Conservation (phyloP, 768 basidiomycete genomes). For the Lactarius pseudohatsudake region DNA sequence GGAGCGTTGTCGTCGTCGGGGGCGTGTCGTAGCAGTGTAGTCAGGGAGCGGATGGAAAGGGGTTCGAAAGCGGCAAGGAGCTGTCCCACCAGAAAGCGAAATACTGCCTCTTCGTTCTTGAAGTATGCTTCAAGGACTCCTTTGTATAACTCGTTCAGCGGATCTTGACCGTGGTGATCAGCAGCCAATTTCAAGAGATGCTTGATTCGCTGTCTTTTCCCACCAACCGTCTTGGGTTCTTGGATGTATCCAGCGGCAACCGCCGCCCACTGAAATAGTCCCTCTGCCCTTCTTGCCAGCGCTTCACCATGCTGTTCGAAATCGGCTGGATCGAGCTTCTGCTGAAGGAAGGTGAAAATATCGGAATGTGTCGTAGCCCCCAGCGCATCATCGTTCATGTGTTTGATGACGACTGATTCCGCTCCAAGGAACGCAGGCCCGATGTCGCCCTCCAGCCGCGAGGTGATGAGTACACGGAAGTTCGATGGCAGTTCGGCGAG, state of each 20-base stretch:
- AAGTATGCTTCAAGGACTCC: not conserved
- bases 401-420: not conserved
- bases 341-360: not conserved
- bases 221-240: not conserved
- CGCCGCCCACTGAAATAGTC: not conserved
- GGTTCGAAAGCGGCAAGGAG: constrained; percentile 7
- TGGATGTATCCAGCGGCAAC: not conserved
- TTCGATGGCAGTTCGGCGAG: not conserved
- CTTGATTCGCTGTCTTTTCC: not conserved
- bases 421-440: not conserved
- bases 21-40: not conserved
- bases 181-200: not conserved
- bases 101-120: not conserved
- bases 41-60: constrained; percentile 1
- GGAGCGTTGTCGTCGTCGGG: not conserved
- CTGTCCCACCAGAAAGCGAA: constrained; percentile 3
- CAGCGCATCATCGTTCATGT: not conserved
- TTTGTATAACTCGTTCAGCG: not conserved
- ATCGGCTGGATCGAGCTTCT: not conserved
- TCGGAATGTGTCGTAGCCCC: not conserved
- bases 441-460: not conserved
- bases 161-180: not conserved
- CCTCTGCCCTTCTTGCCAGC: not conserved
- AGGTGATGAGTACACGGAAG: constrained; percentile 8
- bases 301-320: not conserved